phyloP scores from a whole-genome alignment of 192 early-diverging fungal genomes.

The Linnemannia hyalina region DNA sequence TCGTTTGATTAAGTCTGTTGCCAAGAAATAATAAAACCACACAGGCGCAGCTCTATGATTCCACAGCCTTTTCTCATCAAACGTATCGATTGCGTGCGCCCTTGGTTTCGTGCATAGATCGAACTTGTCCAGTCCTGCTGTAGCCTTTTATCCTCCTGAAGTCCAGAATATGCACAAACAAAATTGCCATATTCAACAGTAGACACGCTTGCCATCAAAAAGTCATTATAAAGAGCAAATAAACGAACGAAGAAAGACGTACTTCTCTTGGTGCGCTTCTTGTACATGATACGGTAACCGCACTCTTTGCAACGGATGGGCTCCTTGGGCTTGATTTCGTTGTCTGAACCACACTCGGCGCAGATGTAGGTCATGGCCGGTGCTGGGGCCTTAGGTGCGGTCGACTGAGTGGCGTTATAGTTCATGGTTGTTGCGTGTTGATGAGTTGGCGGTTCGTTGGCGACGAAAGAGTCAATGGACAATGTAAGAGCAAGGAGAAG shows the following conservation, averaged over 20 bases:
- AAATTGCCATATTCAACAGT: background rate
- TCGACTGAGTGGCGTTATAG: slow-evolving; percentile 41
- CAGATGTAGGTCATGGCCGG: slow-evolving; percentile 48
- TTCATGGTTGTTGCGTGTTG: slow-evolving; percentile 33
- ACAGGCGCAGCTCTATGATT: background rate
- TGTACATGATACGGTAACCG: slow-evolving; percentile 97
- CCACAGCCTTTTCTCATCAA: background rate
- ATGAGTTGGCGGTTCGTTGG: background rate
- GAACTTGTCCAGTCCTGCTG: background rate
- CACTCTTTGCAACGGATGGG: slow-evolving; percentile 97
- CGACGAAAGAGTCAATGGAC: background rate
- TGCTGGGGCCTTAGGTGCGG: slow-evolving; percentile 39
- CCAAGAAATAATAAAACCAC: background rate
- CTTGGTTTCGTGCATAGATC: background rate
- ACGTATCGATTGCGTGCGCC: background rate
- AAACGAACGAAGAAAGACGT: slow-evolving; percentile 38
- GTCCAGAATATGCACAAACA: background rate
- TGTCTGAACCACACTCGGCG: slow-evolving; percentile 87
- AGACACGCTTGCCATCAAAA: background rate
- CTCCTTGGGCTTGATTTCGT: slow-evolving; percentile 93
- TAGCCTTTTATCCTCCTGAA: background rate
- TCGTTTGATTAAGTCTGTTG: background rate
- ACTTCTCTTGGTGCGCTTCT: slow-evolving; percentile 96
- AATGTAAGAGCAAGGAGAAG: background rate
- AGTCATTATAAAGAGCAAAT: background rate